Evolutionary conservation across 78 protist genomes (phyloP), one percentile per base, ranked within the genome.

Genomic region (Dictyostelium firmibasis): DNA sequence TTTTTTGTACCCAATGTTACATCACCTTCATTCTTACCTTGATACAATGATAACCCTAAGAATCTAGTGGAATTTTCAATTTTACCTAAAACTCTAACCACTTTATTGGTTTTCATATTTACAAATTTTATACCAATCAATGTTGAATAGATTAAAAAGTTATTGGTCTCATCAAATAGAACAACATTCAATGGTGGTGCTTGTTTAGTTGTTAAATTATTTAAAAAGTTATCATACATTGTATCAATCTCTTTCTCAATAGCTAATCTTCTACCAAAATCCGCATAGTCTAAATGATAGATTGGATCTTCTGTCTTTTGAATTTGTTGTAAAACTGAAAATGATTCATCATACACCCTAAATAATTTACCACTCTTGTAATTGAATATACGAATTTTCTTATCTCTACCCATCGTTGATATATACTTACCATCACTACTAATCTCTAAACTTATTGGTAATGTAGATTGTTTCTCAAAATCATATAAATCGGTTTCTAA

Each of bases 401-500:
- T 57, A 53, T 97, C 98, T 25, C 70, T 44, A 14, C 87, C 92
- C 92, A 92, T 96, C 3, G 53, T 29, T 0, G 98, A 97, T 64
- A 98, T 92, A 43, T 50, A 67, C 13, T 27, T 9, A 31, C 99
- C 99, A 78, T 97, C 88, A 18, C 53, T 41, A 29, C 96, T 76
- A 70, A 98, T 2, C 8, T 44, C 81, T 35, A 98, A 91, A 38
- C 95, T 83, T 9, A 60, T 62, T 33, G 98, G 84, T 10, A 13
- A 0, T 13, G 99, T 94, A 29, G 83, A 25, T 4, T 38, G 4
- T 43, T 97, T 96, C 43, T 94, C 82, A 5, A 98, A 29, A 20
- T 82, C 97, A 84, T 69, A 98, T 44, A 98, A 97, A 92, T 98
- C 98, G 1, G 99, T 98, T n/a, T 98, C 99, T 43, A 79, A 27